Evolutionary conservation across 2,329 filamentous ascomycete genomes (phyloP), one percentile per base, ranked within the genome.

Genomic region (Aspergillus latus): DNA sequence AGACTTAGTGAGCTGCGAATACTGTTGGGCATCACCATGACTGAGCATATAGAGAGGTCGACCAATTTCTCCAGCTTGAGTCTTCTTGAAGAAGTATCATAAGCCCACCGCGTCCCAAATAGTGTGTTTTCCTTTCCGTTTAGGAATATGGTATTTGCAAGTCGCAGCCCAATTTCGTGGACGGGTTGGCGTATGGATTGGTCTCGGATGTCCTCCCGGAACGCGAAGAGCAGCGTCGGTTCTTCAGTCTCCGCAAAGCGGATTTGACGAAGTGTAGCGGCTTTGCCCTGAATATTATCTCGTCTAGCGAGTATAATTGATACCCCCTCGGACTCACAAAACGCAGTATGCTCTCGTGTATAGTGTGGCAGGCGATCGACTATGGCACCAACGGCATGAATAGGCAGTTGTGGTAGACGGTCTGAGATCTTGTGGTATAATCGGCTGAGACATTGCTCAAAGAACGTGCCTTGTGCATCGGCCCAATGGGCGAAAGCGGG

Each of bases 41-140:
- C 54, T 21, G 60, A 58, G 51, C 74, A 76, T 37, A 57, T 68
- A 5, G 67, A 66, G 10, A 76, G 61, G 45, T 74, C 66, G 13
- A 64, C 42, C 7, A 62, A 65, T 16, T 66, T 59, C 28, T 69
- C 61, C 49, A 73, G 39, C 6, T 46, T 45, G 52, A 70, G 67
- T 28, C 52, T 64, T 3, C 61, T 60, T 15, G 57, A 52, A 10
- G 58, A 37, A 13, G 62, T 21, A 53, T 68, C 58, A 54, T 65
- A 64, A 45, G 54, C 28, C 74, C 74, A 76, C 15, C 66, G 69
- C 58, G 71, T 71, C 30, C 70, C 72, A 36, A 73, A 56, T 9
- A 76, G 66, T 1, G 74, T 77, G 29, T 68, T 70, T 49, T 75
- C 71, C 15, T 69, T 72, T 8, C 74, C 74, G 57, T 76, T 76